Evolutionary conservation across 116 monocot genomes (phyloP).

Genomic region (Cymodocea nodosa): DNA sequence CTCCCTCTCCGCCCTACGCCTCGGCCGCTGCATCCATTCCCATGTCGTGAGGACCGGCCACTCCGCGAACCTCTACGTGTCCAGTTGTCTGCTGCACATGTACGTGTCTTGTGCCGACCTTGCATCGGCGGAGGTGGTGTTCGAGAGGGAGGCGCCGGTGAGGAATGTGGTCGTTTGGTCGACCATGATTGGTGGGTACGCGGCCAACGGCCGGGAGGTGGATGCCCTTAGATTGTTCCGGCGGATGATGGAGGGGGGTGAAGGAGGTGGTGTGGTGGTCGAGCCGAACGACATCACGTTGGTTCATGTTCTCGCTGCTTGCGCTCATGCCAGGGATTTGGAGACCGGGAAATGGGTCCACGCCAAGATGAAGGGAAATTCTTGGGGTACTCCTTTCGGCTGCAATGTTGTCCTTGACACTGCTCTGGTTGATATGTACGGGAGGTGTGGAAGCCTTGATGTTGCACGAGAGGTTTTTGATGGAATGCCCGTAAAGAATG

Average conservation of each 20-base stretch:
- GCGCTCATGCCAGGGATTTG: conserved; percentile 17
- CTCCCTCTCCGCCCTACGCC: neutral
- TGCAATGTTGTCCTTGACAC: conserved; percentile 20
- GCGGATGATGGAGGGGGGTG: conserved; percentile 8
- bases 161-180: conserved; percentile 36
- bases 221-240: conserved; percentile 21
- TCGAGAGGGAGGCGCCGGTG: conserved; percentile 6
- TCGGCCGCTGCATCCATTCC: conserved; percentile 28
- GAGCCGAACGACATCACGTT: conserved; percentile 29
- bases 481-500: conserved; percentile 32
- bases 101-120: conserved; percentile 22
- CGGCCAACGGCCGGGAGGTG: neutral
- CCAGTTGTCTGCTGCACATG: conserved; percentile 26
- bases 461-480: conserved; percentile 35
- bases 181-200: conserved; percentile 31
- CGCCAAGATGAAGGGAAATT: neutral
- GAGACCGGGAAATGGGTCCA: conserved; percentile 20
- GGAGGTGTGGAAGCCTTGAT: conserved; percentile 21
- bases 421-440: conserved; percentile 27
- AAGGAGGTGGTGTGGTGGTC: neutral
- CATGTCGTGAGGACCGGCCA: conserved; percentile 21
- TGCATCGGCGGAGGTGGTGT: conserved; percentile 14
- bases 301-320: conserved; percentile 24
- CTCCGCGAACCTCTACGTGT: conserved; percentile 26
- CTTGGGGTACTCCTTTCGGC: neutral